These are phyloP conservation scores for Amaranthus cruentus DNA, from an alignment of 148 eudicot species.

Conservation along the genomic window DNA sequence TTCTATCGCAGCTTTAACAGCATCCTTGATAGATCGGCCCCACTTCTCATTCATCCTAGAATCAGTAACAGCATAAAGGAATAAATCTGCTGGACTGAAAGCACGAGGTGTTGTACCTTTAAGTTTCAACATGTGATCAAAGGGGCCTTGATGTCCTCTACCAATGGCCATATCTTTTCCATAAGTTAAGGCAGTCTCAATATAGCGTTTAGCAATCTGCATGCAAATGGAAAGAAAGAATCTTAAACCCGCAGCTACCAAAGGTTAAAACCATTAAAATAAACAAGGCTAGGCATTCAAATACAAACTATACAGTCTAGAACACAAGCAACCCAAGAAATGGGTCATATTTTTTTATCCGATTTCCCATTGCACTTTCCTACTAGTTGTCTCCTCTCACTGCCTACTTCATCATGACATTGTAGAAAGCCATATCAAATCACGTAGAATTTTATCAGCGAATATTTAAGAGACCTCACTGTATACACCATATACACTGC, in stretches of 20 bases:
- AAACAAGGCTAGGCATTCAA: background rate
- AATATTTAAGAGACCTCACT: background rate
- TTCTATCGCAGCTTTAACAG: slow-evolving; percentile 77
- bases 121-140: slow-evolving; percentile 78
- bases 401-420: background rate
- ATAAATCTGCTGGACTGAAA: slow-evolving; percentile 60
- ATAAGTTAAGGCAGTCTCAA: slow-evolving; percentile 70
- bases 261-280: background rate
- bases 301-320: background rate
- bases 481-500: background rate
- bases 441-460: background rate
- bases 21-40: slow-evolving; percentile 78
- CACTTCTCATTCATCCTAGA: slow-evolving; percentile 86
- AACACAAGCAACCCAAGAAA: background rate
- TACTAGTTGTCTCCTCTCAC: background rate
- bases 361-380: background rate
- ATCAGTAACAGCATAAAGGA: slow-evolving; percentile 94
- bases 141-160: slow-evolving; percentile 76
- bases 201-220: slow-evolving; percentile 77
- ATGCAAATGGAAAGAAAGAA: background rate
- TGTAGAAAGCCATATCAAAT: background rate
- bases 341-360: background rate
- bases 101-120: slow-evolving; percentile 34
- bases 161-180: slow-evolving; percentile 77
- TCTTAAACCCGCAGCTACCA: background rate